These are phyloP conservation scores for Selaginella tamariscina DNA, from an alignment of 75 land plant genomes.

Conservation along the genomic window DNA sequence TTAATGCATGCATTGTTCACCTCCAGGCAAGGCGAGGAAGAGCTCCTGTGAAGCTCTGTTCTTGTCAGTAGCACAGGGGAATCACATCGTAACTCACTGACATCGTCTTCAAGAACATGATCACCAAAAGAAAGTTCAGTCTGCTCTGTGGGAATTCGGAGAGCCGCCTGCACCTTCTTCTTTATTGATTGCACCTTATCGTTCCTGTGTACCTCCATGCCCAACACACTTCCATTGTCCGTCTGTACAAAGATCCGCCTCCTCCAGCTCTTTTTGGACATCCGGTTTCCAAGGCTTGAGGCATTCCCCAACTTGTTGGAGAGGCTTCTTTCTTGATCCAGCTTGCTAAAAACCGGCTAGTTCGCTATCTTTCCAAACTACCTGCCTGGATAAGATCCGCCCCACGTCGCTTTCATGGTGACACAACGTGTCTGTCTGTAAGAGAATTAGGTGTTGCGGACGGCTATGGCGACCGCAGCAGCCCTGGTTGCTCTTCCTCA, in stretches of 20 bases:
- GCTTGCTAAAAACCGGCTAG: no score
- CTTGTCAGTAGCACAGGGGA: conserved; percentile 2
- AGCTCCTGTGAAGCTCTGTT: neutral
- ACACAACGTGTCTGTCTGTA: no score
- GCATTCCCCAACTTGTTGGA: no score
- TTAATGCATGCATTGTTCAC: neutral
- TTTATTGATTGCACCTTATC: conserved; percentile 6
- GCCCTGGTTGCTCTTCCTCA: no score
- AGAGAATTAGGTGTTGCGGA: no score
- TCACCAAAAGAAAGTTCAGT: conserved; percentile 7
- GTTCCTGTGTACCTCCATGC: neutral
- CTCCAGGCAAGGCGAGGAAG: neutral
- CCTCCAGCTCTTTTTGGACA: neutral
- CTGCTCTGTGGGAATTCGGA: conserved; percentile 4
- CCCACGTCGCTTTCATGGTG: no score
- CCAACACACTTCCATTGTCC: conserved; percentile 2
- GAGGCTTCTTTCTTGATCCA: no score
- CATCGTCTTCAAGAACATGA: conserved; percentile 7
- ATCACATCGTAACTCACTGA: neutral
- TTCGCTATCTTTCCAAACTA: no score
- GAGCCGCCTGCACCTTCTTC: conserved; percentile 11
- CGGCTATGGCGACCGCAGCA: no score
- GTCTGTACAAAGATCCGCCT: conserved; percentile 10
- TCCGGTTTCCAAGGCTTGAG: no score
- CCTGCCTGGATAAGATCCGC: no score